phyloP scores from a whole-genome alignment of 768 basidiomycete genomes.

The Ramaria rubella region DNA sequence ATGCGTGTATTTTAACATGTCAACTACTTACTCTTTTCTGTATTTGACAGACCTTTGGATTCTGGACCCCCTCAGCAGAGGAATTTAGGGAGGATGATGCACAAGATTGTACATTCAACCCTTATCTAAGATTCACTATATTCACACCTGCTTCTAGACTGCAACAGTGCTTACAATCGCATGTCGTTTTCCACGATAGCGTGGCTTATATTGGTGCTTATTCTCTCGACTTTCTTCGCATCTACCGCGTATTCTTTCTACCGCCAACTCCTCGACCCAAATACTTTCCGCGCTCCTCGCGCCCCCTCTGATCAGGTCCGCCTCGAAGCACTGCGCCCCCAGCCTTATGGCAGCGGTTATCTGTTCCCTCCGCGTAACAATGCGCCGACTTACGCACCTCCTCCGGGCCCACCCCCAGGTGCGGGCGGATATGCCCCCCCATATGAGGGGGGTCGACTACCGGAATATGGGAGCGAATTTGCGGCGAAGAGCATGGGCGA shows the following conservation, averaged over 20 bases:
- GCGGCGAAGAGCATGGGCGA: not conserved
- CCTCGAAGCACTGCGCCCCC: slow-evolving; percentile 14
- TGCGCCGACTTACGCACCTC: slow-evolving; percentile 1
- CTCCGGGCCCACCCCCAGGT: slow-evolving; percentile 5
- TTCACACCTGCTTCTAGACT: slow-evolving; percentile 43
- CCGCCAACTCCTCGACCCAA: slow-evolving; percentile 68
- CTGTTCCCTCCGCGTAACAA: not conserved
- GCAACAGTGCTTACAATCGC: slow-evolving; percentile 49
- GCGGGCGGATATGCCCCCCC: not conserved
- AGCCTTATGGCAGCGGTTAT: slow-evolving; percentile 1
- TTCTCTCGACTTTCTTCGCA: slow-evolving; percentile 56
- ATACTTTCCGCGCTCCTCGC: slow-evolving; percentile 29
- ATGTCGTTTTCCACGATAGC: slow-evolving; percentile 67
- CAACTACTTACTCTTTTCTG: no score
- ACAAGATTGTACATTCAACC: slow-evolving; percentile 34
- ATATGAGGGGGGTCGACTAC: slow-evolving; percentile 5
- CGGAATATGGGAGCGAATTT: slow-evolving; percentile 2
- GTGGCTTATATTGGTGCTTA: slow-evolving; percentile 51
- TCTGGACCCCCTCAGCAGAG: slow-evolving; percentile 41
- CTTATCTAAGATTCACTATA: not conserved
- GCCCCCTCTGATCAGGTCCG: slow-evolving; percentile 23
- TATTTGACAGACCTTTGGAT: slow-evolving; percentile 34
- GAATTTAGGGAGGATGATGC: slow-evolving; percentile 36
- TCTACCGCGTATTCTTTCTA: slow-evolving; percentile 63
- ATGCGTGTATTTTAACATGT: not conserved